Evolutionary conservation across 2,329 filamentous ascomycete genomes (phyloP).

Genomic region (Microcyclospora pomicola): DNA sequence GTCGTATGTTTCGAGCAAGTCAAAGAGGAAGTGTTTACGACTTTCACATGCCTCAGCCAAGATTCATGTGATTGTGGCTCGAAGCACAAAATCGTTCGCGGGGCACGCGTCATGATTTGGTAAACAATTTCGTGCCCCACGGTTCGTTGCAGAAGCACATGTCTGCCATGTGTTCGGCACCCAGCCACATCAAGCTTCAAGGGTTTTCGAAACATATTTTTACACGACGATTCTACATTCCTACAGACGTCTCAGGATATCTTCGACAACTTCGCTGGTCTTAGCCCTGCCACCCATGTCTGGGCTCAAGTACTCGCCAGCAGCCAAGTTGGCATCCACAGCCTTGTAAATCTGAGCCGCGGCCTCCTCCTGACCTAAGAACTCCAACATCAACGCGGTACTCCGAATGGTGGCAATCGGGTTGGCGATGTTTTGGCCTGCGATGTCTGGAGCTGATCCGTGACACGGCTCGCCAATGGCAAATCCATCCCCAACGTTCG

Average conservation of each 20-base stretch:
- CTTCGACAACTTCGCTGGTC: conserved; percentile 74
- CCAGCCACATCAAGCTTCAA: neutral
- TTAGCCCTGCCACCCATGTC: conserved; percentile 80
- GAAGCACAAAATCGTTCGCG: too few relatives aligned
- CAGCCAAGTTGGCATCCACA: conserved; percentile 78
- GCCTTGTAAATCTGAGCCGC: conserved; percentile 83
- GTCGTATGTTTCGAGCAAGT: too few relatives aligned
- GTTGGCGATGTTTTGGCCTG: conserved; percentile 85
- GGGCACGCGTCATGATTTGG: too few relatives aligned
- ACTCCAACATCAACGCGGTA: conserved; percentile 91
- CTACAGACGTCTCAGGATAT: conserved; percentile 73
- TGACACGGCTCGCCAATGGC: conserved; percentile 98
- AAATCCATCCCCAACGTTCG: conserved; percentile 88
- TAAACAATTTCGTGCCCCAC: too few relatives aligned
- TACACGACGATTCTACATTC: too few relatives aligned
- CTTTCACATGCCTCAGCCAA: too few relatives aligned
- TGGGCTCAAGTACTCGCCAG: conserved; percentile 68
- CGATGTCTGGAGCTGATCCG: conserved; percentile 88
- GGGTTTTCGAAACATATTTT: neutral
- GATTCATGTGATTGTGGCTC: too few relatives aligned
- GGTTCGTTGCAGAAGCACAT: too few relatives aligned
- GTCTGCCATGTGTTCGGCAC: neutral
- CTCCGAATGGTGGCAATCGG: conserved; percentile 89
- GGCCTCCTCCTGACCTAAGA: conserved; percentile 72
- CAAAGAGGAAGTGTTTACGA: too few relatives aligned